Percentiles rank a stretch among this genome's conserved stretches.
Conservation (phyloP, 305 asterid genomes). For the Fraxinus sp. region DNA sequence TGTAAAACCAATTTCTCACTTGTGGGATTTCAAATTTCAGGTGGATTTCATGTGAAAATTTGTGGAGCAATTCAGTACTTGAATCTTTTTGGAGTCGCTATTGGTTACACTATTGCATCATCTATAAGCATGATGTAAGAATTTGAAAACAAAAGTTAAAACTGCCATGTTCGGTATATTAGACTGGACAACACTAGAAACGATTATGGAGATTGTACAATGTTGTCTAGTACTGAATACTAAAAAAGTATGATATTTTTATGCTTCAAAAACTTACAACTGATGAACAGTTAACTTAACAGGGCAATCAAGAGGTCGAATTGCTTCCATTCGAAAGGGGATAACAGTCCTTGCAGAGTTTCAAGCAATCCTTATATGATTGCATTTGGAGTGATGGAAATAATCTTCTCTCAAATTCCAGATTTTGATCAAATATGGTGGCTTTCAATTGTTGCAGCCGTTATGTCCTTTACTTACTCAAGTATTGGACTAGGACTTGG, state of each 20-base stretch:
- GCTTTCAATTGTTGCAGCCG: slow-evolving; percentile 90
- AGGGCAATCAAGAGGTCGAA: slow-evolving; percentile 78
- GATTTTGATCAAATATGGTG: slow-evolving; percentile 89
- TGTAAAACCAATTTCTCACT: too few relatives aligned
- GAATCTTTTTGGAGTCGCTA: slow-evolving; percentile 4
- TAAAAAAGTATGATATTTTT: too few relatives aligned
- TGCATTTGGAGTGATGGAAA: slow-evolving; percentile 62
- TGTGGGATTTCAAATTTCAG: slow-evolving; percentile 38
- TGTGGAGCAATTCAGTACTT: slow-evolving; percentile 47
- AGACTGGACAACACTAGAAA: too few relatives aligned
- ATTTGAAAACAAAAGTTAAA: too few relatives aligned
- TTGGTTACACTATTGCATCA: not conserved
- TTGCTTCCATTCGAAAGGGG: slow-evolving; percentile 72
- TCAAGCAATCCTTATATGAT: slow-evolving; percentile 82
- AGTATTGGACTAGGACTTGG: slow-evolving; percentile 86
- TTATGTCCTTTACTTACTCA: slow-evolving; percentile 93
- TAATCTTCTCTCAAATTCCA: slow-evolving; percentile 79
- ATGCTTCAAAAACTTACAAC: not conserved
- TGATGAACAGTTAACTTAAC: too few relatives aligned
- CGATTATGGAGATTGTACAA: too few relatives aligned
- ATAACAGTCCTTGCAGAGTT: slow-evolving; percentile 55
- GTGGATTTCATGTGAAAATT: slow-evolving; percentile 74
- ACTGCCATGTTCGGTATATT: too few relatives aligned
- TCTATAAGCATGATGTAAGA: slow-evolving; percentile 60
- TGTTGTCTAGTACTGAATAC: too few relatives aligned